Evolutionary conservation across 345 rosid species (phyloP), one percentile per base, ranked within the genome.

Genomic region (Ailanthus altissimus): DNA sequence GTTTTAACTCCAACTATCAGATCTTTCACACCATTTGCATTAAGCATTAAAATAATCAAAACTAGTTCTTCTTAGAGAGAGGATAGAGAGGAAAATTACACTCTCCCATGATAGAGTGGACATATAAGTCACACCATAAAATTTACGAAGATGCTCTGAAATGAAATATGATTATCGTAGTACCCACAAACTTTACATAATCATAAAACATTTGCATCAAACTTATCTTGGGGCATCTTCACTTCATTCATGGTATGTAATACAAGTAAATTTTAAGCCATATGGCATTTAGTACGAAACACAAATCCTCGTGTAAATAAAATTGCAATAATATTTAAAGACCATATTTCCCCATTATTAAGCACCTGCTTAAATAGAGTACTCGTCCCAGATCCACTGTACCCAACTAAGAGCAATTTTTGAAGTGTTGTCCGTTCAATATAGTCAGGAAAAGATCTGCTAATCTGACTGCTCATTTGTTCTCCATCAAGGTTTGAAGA

Each of bases 291-390:
- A 38, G 47, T 14, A 67, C 40, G 20, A 16, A 32, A 67, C 32
- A 64, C 43, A 23, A 23, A 13, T 70, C 47, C 12, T 36, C 59
- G 28, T 6, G 47, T 32, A 23, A 76, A 28, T 12, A 58, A n/a
- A 68, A 49, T 14, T 63, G 65, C 23, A 57, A 12, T 59, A 38
- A 53, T 64, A 67, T 56, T 51, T 64, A 28, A 43, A 26, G 61
- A 38, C 49, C 2, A 20, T 20, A 70, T 49, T 54, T 11, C 71
- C 62, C 58, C 63, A 26, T 73, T 63, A 51, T 73, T 21, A 74
- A 74, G 43, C 47, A 94, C 99, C 99, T 94, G 99, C 87, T 97
- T 97, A 83, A 92, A 97, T 73, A 97, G 89, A 10, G 98, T 97
- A 77, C 99, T 94, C 18, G 98, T 91, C 78, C 99, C 99, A 81